phyloP scores from a whole-genome alignment of 805 yeast species.

The Metschnikowia bowlesiae region DNA sequence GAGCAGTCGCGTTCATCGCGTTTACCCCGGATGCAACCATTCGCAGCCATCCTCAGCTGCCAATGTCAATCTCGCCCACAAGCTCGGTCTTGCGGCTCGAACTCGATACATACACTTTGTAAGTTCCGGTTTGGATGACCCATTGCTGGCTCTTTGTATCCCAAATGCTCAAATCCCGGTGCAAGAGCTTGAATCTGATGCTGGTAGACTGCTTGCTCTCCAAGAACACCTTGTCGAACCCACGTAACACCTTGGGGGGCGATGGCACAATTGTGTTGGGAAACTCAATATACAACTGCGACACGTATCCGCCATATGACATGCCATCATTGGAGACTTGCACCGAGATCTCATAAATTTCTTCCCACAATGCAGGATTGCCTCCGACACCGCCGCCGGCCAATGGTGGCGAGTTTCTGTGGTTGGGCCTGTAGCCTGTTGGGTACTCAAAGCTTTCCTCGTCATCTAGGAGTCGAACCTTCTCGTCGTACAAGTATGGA shows the following conservation, averaged over 20 bases:
- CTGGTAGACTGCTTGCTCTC: slow-evolving; percentile 36
- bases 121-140: slow-evolving; percentile 54
- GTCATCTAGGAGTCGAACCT: slow-evolving; percentile 31
- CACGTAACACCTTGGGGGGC: slow-evolving; percentile 51
- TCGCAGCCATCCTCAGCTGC: slow-evolving; percentile 14
- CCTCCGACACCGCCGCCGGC: slow-evolving; percentile 56
- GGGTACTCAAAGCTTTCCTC: slow-evolving; percentile 38
- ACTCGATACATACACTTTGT: slow-evolving; percentile 48
- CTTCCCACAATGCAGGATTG: slow-evolving; percentile 56
- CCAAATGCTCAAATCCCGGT: slow-evolving; percentile 56
- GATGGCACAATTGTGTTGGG: slow-evolving; percentile 46
- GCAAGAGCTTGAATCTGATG: slow-evolving; percentile 41
- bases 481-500: slow-evolving; percentile 45
- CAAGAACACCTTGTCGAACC: slow-evolving; percentile 51
- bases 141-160: slow-evolving; percentile 53
- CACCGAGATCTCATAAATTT: slow-evolving; percentile 42
- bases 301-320: slow-evolving; percentile 44
- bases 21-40: neutral
- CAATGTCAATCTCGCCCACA: slow-evolving; percentile 43
- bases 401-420: slow-evolving; percentile 33
- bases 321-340: slow-evolving; percentile 47
- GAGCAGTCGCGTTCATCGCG: slow-evolving; percentile 5
- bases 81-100: slow-evolving; percentile 45
- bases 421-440: slow-evolving; percentile 32
- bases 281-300: slow-evolving; percentile 51